These are phyloP conservation scores for Naganishia vishniacii DNA, from an alignment of 768 basidiomycete species.

Conservation along the genomic window DNA sequence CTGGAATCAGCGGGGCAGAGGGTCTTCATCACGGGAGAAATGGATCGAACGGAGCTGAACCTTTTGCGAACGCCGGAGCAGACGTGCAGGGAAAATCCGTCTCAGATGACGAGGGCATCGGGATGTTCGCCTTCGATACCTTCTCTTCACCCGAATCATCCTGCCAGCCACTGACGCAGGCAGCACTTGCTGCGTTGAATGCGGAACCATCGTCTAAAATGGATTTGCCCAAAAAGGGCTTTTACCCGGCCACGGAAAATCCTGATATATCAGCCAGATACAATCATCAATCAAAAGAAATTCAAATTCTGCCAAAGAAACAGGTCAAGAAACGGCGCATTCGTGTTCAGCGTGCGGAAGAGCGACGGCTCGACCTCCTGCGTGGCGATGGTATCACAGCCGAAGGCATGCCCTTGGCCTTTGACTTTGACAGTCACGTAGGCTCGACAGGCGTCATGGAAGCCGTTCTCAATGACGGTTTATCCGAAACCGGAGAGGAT, in stretches of 20 bases:
- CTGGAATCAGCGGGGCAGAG: not conserved
- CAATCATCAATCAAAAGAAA: not conserved
- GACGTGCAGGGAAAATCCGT: not conserved
- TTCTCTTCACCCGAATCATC: not conserved
- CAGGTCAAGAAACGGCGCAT: constrained; percentile 14
- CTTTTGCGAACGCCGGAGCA: too few relatives aligned
- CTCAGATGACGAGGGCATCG: not conserved
- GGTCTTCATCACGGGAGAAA: not conserved
- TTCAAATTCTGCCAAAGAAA: not conserved
- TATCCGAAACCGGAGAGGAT: constrained; percentile 15
- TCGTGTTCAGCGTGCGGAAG: constrained; percentile 31
- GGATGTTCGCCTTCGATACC: constrained; percentile 2
- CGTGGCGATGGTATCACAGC: constrained; percentile 38
- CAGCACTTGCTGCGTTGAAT: not conserved
- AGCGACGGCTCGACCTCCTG: constrained; percentile 39
- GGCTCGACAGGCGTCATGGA: not conserved
- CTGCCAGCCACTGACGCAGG: not conserved
- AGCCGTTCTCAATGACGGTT: not conserved
- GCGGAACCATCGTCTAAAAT: not conserved
- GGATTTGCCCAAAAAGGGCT: not conserved
- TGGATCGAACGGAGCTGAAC: too few relatives aligned
- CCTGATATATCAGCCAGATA: not conserved
- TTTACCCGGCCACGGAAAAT: not conserved
- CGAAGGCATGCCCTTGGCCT: constrained; percentile 8
- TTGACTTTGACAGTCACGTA: not conserved